Conservation (phyloP, 805 yeast species). For the Metschnikowia reukaufii region DNA sequence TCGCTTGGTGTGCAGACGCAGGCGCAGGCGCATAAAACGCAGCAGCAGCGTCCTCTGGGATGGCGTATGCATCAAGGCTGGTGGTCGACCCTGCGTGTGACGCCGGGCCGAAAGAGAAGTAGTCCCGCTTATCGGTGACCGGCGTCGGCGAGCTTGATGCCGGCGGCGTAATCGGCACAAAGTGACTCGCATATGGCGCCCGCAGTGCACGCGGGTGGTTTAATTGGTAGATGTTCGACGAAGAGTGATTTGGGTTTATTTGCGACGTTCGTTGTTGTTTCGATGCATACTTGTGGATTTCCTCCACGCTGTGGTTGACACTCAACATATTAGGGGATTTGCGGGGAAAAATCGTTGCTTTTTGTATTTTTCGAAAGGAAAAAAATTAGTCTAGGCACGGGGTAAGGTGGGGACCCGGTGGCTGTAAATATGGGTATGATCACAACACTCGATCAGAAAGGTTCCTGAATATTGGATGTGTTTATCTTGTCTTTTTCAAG, state of each 20-base stretch:
- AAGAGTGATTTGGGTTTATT: constrained; percentile 40
- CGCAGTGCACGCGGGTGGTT: constrained; percentile 24
- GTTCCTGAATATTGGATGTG: not conserved
- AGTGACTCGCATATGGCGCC: constrained; percentile 22
- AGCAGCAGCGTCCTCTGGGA: constrained; percentile 3
- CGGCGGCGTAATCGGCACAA: constrained; percentile 34
- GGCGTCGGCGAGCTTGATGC: constrained; percentile 34
- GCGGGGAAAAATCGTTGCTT: no score
- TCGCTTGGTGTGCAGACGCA: not conserved
- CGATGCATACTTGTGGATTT: constrained; percentile 15
- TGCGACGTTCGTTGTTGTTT: constrained; percentile 20
- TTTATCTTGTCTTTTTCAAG: not conserved
- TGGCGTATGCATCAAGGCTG: constrained; percentile 14
- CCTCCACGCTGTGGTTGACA: constrained; percentile 19
- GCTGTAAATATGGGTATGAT: not conserved
- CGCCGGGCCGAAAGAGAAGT: constrained; percentile 12
- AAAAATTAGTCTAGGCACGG: not conserved
- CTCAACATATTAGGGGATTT: constrained; percentile 16
- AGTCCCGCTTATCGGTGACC: constrained; percentile 22
- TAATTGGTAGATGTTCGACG: constrained; percentile 33
- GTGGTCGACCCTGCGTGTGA: constrained; percentile 15
- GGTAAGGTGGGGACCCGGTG: not conserved
- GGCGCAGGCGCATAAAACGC: not conserved
- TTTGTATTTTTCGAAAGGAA: not conserved
- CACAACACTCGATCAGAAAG: not conserved